Percentiles rank a stretch among this genome's conserved stretches.
phyloP scores from a whole-genome alignment of 805 yeast species.

The Jamesozyma spencerorum region DNA sequence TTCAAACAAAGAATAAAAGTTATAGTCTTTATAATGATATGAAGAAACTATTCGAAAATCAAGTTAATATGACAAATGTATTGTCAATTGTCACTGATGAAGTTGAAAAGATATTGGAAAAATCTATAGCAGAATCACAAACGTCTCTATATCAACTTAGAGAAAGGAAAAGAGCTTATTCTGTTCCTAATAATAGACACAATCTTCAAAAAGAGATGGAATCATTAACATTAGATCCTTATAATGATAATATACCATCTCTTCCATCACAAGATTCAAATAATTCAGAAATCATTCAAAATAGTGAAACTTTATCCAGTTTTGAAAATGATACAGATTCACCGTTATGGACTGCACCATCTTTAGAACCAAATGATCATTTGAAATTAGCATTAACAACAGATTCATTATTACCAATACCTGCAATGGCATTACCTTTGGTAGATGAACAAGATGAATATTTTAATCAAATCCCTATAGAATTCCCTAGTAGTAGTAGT shows the following conservation, averaged over 20 bases:
- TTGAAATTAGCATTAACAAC: conserved; percentile 24
- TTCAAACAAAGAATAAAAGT: conserved; percentile 34
- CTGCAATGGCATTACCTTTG: neutral
- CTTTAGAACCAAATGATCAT: conserved; percentile 33
- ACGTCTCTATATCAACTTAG: conserved; percentile 8
- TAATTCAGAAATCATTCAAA: neutral
- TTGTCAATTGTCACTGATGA: conserved; percentile 29
- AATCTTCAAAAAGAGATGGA: neutral
- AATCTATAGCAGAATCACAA: conserved; percentile 11
- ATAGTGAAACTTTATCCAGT: too few relatives aligned
- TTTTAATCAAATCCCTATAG: neutral
- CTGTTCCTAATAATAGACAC: conserved; percentile 10
- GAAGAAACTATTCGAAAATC: conserved; percentile 30
- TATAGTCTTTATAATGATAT: conserved; percentile 31
- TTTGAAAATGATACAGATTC: conserved; percentile 1
- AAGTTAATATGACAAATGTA: conserved; percentile 35
- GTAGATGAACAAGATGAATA: conserved; percentile 2
- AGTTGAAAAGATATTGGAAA: conserved; percentile 24
- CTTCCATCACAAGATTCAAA: neutral
- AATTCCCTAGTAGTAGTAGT: neutral
- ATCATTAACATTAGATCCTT: neutral
- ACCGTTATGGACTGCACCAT: conserved; percentile 34
- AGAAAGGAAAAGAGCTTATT: conserved; percentile 27
- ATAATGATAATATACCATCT: neutral
- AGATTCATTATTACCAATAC: conserved; percentile 1